Conservation (phyloP, 257 asterid species). For the Solanum chiquidenum region DNA sequence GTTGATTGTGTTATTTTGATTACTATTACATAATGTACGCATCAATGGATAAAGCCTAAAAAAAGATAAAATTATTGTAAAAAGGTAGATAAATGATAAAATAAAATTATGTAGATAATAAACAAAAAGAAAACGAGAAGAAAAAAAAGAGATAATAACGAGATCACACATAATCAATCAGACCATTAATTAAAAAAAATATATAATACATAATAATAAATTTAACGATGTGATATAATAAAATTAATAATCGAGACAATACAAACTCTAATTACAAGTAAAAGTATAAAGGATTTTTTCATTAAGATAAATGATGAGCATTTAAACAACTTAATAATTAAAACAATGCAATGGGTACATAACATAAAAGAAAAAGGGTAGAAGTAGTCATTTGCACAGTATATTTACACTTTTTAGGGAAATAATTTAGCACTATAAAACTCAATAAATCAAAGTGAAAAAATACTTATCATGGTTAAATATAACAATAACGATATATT, state of each 20-base stretch:
- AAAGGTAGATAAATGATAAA: not conserved
- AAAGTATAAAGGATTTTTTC: not conserved
- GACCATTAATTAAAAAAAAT: too few relatives aligned
- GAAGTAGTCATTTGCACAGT: not conserved
- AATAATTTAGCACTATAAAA: not conserved
- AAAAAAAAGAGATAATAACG: not conserved
- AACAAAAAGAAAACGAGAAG: not conserved
- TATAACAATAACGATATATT: not conserved
- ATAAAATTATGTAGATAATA: not conserved
- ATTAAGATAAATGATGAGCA: not conserved
- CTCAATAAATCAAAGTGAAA: not conserved
- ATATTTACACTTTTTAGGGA: not conserved
- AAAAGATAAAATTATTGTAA: too few relatives aligned
- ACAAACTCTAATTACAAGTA: not conserved
- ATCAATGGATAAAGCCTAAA: too few relatives aligned
- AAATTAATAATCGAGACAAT: too few relatives aligned
- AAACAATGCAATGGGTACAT: not conserved
- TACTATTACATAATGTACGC: too few relatives aligned
- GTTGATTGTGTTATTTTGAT: not conserved
- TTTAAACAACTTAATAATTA: not conserved
- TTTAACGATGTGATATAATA: too few relatives aligned
- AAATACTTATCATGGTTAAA: not conserved
- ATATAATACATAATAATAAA: too few relatives aligned
- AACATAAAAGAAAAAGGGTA: not conserved
- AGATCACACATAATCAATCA: not conserved